Conservation (phyloP, 2,329 filamentous ascomycete species). For the Leptographium flavum region DNA sequence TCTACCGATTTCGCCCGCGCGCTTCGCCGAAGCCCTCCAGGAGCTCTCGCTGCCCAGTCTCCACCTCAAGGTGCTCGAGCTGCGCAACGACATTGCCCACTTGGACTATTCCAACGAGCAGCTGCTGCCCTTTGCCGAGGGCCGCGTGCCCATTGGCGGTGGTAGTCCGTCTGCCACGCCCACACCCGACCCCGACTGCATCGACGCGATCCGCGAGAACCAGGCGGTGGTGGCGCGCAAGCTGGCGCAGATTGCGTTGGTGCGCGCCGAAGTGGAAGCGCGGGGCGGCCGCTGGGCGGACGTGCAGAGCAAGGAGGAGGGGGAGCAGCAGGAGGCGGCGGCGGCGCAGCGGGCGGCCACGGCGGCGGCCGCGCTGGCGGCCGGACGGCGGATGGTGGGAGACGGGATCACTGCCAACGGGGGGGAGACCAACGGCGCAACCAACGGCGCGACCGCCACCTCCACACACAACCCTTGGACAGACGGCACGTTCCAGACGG, state of each 20-base stretch:
- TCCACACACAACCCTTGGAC: conserved; percentile 31
- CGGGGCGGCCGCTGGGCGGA: conserved; percentile 43
- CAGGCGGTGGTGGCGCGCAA: conserved; percentile 53
- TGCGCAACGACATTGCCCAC: conserved; percentile 61
- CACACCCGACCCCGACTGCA: conserved; percentile 52
- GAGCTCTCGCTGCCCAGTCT: conserved; percentile 53
- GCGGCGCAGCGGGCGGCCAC: conserved; percentile 4
- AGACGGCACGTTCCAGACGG: conserved; percentile 50
- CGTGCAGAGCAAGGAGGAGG: conserved; percentile 34
- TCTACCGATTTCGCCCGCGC: conserved; percentile 43
- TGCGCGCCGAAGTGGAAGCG: conserved; percentile 49
- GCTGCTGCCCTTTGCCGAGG: conserved; percentile 53
- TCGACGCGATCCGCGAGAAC: conserved; percentile 62
- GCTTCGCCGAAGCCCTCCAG: conserved; percentile 53
- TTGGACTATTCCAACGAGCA: conserved; percentile 62
- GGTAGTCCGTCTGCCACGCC: conserved; percentile 12
- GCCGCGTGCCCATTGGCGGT: conserved; percentile 21
- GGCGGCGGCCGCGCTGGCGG: background rate
- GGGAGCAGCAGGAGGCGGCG: conserved; percentile 6
- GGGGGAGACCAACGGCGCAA: background rate
- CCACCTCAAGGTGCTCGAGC: conserved; percentile 60
- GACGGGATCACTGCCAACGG: background rate
- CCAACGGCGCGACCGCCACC: background rate
- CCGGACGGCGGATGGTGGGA: background rate
- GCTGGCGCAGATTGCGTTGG: conserved; percentile 47